Percentiles rank a stretch among this genome's conserved stretches.
Conservation (phyloP, 768 basidiomycete genomes). For the Agrocybe praecox region DNA sequence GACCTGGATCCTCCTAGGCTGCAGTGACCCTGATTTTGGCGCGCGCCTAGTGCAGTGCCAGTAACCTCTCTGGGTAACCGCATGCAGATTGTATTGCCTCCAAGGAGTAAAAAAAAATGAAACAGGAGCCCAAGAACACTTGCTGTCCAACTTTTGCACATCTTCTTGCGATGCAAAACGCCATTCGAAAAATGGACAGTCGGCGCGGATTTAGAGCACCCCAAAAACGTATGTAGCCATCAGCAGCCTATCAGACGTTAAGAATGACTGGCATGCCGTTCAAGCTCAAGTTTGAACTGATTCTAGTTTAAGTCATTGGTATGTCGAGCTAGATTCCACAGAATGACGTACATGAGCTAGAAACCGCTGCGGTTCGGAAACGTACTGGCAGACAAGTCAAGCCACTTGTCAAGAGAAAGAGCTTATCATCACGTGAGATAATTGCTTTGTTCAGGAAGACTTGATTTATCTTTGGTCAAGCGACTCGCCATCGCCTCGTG, state of each 20-base stretch:
- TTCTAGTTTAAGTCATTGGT: background rate
- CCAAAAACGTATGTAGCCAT: background rate
- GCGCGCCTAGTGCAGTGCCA: background rate
- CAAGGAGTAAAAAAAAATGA: background rate
- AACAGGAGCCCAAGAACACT: background rate
- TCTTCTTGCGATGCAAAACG: constrained; percentile 5
- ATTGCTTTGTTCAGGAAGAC: constrained; percentile 1
- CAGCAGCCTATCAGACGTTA: background rate
- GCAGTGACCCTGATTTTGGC: background rate
- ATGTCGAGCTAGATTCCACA: constrained; percentile 12
- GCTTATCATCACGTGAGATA: constrained; percentile 5
- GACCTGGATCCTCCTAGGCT: background rate
- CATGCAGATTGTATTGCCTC: background rate
- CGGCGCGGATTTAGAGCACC: background rate
- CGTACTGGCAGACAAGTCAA: background rate
- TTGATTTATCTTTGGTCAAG: constrained; percentile 11
- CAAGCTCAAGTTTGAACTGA: background rate
- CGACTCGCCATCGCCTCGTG: constrained; percentile 34
- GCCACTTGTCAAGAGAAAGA: background rate
- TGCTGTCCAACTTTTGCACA: background rate
- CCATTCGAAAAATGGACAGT: background rate
- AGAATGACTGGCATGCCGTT: background rate
- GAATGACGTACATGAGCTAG: background rate
- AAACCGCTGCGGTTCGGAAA: background rate
- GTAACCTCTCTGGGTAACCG: background rate